phyloP scores from a whole-genome alignment of 371 early-diverging fungal species.

The Haplosporangium sp. region DNA sequence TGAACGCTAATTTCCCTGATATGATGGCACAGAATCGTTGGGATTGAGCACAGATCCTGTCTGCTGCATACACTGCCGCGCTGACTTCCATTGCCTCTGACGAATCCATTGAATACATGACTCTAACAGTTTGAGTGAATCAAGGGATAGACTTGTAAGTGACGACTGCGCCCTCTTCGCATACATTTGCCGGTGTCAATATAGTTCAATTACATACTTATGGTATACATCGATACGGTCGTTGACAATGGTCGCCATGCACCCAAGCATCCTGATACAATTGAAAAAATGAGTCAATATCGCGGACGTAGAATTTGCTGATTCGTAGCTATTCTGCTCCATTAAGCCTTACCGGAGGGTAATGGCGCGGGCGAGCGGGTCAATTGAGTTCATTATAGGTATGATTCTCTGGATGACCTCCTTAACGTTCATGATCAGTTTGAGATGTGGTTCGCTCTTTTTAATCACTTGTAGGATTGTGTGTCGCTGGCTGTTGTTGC shows the following conservation, averaged over 20 bases:
- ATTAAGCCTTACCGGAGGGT: conserved; percentile 60
- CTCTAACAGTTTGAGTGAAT: neutral
- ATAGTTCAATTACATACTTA: conserved; percentile 56
- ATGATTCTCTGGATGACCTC: conserved; percentile 65
- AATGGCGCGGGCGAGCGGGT: conserved; percentile 64
- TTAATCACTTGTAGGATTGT: conserved; percentile 63
- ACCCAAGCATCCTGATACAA: conserved; percentile 60
- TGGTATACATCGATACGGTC: conserved; percentile 68
- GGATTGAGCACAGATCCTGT: conserved; percentile 65
- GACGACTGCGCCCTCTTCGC: neutral
- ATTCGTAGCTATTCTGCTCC: neutral
- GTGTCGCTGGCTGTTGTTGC: conserved; percentile 61
- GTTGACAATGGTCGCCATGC: conserved; percentile 65
- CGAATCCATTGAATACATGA: conserved; percentile 43
- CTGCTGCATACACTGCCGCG: conserved; percentile 68
- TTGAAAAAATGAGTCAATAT: neutral
- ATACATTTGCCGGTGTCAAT: neutral
- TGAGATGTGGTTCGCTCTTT: conserved; percentile 64
- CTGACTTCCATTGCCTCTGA: conserved; percentile 65
- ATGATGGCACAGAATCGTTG: conserved; percentile 63
- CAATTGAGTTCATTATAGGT: conserved; percentile 64
- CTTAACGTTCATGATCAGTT: conserved; percentile 65
- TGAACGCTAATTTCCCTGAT: conserved; percentile 32
- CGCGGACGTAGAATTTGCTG: neutral
- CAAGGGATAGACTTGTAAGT: neutral